Percentiles rank a stretch among this genome's conserved stretches.
Evolutionary conservation across 208 protist genomes (phyloP).

Genomic region (Leptomonas pyrrhocoris): DNA sequence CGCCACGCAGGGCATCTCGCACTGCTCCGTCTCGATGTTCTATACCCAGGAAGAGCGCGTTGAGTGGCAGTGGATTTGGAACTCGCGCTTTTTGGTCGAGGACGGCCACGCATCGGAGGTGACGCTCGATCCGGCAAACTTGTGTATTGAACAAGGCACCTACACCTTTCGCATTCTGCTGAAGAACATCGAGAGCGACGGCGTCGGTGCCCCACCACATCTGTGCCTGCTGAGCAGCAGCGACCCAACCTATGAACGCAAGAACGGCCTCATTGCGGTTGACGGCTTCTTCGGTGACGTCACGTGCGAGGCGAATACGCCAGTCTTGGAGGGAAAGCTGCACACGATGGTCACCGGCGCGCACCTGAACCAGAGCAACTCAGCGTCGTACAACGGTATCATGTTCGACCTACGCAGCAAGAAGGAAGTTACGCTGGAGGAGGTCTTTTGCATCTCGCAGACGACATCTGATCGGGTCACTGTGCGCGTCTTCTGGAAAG

Average conservation of each 20-base stretch:
- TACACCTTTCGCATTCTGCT: slow-evolving; percentile 42
- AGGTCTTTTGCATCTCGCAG: slow-evolving; percentile 87
- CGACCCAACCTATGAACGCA: slow-evolving; percentile 35
- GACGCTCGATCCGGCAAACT: slow-evolving; percentile 22
- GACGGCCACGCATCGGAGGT: slow-evolving; percentile 36
- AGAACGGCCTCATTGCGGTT: slow-evolving; percentile 54
- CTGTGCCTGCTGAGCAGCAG: slow-evolving; percentile 32
- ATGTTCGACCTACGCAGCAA: slow-evolving; percentile 90
- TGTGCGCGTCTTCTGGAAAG: slow-evolving; percentile 88
- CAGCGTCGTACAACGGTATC: slow-evolving; percentile 90
- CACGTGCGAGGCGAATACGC: slow-evolving; percentile 45
- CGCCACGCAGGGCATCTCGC: slow-evolving; percentile 30
- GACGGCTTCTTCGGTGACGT: slow-evolving; percentile 61
- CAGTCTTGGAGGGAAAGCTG: slow-evolving; percentile 46
- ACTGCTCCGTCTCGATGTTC: slow-evolving; percentile 41
- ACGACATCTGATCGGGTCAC: slow-evolving; percentile 75
- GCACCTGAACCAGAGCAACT: slow-evolving; percentile 76
- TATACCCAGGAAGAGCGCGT: slow-evolving; percentile 16
- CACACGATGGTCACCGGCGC: slow-evolving; percentile 77
- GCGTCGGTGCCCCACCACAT: slow-evolving; percentile 23
- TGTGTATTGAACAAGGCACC: slow-evolving; percentile 38
- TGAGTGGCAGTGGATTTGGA: slow-evolving; percentile 61
- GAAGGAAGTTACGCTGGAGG: slow-evolving; percentile 85
- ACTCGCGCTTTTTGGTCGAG: slow-evolving; percentile 49
- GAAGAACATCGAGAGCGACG: slow-evolving; percentile 40